Evolutionary conservation across 495 filamentous ascomycete genomes (phyloP), one percentile per base, ranked within the genome.

Genomic region (Lepraria neglecta): DNA sequence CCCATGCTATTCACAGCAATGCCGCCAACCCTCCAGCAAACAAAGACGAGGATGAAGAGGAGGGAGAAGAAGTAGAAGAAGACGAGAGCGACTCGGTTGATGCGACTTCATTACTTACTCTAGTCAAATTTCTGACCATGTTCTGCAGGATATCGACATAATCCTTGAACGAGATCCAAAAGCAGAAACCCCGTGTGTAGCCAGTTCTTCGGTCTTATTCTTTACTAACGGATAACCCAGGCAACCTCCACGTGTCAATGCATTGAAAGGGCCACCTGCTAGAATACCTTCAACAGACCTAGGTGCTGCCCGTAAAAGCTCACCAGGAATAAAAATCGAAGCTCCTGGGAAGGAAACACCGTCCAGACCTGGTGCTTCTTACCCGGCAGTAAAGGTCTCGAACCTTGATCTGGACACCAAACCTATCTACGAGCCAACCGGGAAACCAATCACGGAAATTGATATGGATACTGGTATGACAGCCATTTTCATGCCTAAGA

Each of bases 361-460:
- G 15, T 65, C 79, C 59, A 80, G 76, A 66, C 74, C 80, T 44
- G 84, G 84, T 54, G 76, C 78, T n/a, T 74, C 75, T 50, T 87
- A 83, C 64, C 87, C 86, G 44, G 78, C 83, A 9, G 75, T 84
- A 30, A 88, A 86, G 19, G 87, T 84, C 48, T 95, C 90, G 15
- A 91, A 82, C 35, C 81, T 97, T 59, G 89, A 97, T 69, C 78
- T 97, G 27, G 80, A 91, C 73, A 85, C 82, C n/a, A 89, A 88
- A 65, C 92, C 94, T 3, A 72, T 86, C 21, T 88, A 92, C 69
- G 86, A 87, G 38, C 73, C 78, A 4, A 84, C 80, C 6, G 87
- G 87, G 28, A 92, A 90, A 67, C 84, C 88, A 6, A 86, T 95
- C 61, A 92, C 87, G 0, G 87, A 90, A 62, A 81, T 95, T 70